Percentiles rank a stretch among this genome's conserved stretches.
These are phyloP conservation scores for Crithidia fasciculata DNA, from an alignment of 208 protist species.

Conservation along the genomic window DNA sequence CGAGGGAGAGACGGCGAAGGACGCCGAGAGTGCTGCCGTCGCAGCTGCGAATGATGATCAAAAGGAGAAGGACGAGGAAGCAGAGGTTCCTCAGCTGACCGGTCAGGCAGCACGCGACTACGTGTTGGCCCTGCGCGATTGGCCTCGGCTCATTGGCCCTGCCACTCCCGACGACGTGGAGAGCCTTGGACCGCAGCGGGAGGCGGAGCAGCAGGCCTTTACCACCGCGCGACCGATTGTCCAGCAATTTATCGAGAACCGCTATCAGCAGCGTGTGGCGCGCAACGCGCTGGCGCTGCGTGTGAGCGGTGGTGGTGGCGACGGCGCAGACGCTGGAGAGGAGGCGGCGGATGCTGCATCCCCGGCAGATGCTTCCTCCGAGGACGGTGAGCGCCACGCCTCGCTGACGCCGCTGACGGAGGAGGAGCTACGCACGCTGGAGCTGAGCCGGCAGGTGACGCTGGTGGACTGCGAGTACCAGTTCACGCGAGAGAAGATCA, in stretches of 20 bases:
- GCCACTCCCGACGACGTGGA: constrained; percentile 36
- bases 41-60: too few species aligned
- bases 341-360: constrained; percentile 4
- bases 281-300: constrained; percentile 24
- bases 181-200: constrained; percentile 24
- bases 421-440: constrained; percentile 30
- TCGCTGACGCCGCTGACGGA: constrained; percentile 15
- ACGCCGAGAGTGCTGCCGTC: background rate
- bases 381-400: constrained; percentile 20
- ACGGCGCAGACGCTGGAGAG: background rate
- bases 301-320: background rate
- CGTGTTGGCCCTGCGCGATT: constrained; percentile 33
- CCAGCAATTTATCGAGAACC: constrained; percentile 43
- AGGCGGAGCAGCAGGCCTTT: constrained; percentile 38
- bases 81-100: constrained; percentile 20
- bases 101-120: constrained; percentile 29
- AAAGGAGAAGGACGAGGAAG: background rate
- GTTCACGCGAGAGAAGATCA: constrained; percentile 71
- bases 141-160: constrained; percentile 48
- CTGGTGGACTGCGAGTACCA: constrained; percentile 75
- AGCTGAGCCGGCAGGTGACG: constrained; percentile 33
- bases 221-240: constrained; percentile 39
- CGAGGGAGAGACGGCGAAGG: background rate
- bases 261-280: constrained; percentile 35
- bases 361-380: constrained; percentile 6